These are phyloP conservation scores for Coniochaeta sp. DNA, from an alignment of 2,329 filamentous ascomycete species.

Conservation along the genomic window DNA sequence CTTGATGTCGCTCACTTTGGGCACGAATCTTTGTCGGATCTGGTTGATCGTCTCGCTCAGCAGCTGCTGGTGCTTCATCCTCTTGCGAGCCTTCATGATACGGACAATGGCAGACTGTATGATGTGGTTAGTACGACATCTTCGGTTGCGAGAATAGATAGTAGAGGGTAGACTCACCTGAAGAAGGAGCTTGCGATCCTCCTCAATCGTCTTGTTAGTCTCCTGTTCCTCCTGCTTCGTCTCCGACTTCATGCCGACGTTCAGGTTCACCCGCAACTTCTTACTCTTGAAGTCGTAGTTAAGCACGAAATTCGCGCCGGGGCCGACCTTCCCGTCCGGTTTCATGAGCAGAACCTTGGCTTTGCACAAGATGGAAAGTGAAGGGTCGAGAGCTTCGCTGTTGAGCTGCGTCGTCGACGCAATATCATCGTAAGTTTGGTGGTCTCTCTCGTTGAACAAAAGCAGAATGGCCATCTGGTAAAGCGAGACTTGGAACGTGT, in stretches of 20 bases:
- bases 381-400: conserved; percentile 78
- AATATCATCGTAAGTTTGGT: conserved; percentile 81
- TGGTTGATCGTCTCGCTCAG: conserved; percentile 94
- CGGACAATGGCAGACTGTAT: conserved; percentile 89
- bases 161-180: conserved; percentile 60
- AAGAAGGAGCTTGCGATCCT: conserved; percentile 91
- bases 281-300: conserved; percentile 98
- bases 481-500: conserved; percentile 93
- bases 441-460: conserved; percentile 88
- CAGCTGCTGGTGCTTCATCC: conserved; percentile 93
- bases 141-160: background rate
- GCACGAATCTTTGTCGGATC: conserved; percentile 86
- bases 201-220: conserved; percentile 98
- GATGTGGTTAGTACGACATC: conserved; percentile 9
- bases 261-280: conserved; percentile 95
- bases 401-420: conserved; percentile 71
- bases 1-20: conserved; percentile 93
- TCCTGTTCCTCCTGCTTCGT: conserved; percentile 94
- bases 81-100: conserved; percentile 99
- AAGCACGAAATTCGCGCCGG: conserved; percentile 72
- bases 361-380: conserved; percentile 80
- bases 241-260: conserved; percentile 90
- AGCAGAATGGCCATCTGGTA: conserved; percentile 97
- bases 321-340: conserved; percentile 66
- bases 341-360: conserved; percentile 77